Evolutionary conservation across 306 rosid species (phyloP), one percentile per base, ranked within the genome.

Genomic region (Acacia melanoxylon): DNA sequence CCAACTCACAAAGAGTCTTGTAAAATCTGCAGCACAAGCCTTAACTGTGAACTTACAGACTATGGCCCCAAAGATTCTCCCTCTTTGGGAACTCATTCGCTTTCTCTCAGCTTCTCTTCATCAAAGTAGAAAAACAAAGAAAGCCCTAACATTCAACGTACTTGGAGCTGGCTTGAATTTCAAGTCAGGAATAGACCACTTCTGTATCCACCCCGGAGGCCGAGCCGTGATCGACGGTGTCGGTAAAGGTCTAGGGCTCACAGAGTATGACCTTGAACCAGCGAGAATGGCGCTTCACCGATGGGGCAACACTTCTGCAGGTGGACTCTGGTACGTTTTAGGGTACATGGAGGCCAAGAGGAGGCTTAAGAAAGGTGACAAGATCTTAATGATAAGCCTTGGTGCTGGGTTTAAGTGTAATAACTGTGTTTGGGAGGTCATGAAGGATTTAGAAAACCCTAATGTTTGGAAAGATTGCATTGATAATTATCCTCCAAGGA

Each of bases 361-460:
- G 91, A 90, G 97, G 87, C 90, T 95, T 0, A 90, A 87, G 80
- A 90, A 88, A 75, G 95, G 95, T 24, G 85, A 95, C 6, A 82
- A 87, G 73, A 85, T 93, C 37, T 78, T 94, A 62, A 93, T 95
- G 98, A 89, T 91, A 8, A 93, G 98, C 46, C 92, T 95, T 51
- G 98, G 98, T 48, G 98, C 98, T 0, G 97, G 98, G 7, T 93
- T 90, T 68, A 90, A 90, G 94, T 93, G 97, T 85, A 95, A 95
- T 75, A 93, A 88, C 72, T 92, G 95, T 82, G 88, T 92, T 72
- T 94, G 97, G 98, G 98, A 91, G 78, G 98, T 92, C 0, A 73
- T 85, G 94, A 89, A 24, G 82, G 91, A 93, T 62, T 72, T 95
- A 86, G 85, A 83, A 27, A 87, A 86, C 71, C 20, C 80, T 17